Conservation (phyloP, 2,329 filamentous ascomycete genomes). For the Magnaporthiopsis poae region DNA sequence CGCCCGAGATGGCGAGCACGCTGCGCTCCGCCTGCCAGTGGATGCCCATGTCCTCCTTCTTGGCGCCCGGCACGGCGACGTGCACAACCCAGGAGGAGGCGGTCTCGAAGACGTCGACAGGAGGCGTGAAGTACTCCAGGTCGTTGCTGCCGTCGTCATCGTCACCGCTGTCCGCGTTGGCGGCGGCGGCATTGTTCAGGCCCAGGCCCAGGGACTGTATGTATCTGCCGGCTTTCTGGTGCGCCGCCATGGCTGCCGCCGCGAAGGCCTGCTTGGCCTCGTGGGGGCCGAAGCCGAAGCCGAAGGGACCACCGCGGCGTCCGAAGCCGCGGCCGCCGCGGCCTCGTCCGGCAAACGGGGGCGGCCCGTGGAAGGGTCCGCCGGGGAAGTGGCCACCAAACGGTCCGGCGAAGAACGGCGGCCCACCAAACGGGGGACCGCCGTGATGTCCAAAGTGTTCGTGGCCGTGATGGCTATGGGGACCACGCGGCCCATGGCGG, state of each 20-base stretch:
- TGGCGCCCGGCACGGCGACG: conserved; percentile 62
- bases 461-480: conserved; percentile 6
- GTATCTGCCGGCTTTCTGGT: conserved; percentile 32
- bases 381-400: conserved; percentile 4
- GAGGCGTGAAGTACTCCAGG: conserved; percentile 45
- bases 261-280: neutral
- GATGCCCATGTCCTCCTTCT: conserved; percentile 61
- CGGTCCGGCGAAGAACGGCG: conserved; percentile 7
- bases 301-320: conserved; percentile 9
- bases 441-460: too few species aligned
- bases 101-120: conserved; percentile 68
- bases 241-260: conserved; percentile 23
- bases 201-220: conserved; percentile 18
- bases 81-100: conserved; percentile 55
- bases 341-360: conserved; percentile 13
- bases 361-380: conserved; percentile 1
- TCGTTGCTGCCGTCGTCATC: conserved; percentile 16
- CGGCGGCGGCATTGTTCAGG: neutral
- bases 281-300: conserved; percentile 2
- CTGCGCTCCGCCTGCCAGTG: conserved; percentile 64
- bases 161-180: conserved; percentile 10
- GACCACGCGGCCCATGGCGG: conserved; percentile 17
- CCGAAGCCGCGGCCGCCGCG: conserved; percentile 14
- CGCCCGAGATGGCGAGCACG: conserved; percentile 58
- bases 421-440: too few species aligned